Conservation (phyloP, 2,329 filamentous ascomycete genomes). For the Alternaria angustiovoidea region DNA sequence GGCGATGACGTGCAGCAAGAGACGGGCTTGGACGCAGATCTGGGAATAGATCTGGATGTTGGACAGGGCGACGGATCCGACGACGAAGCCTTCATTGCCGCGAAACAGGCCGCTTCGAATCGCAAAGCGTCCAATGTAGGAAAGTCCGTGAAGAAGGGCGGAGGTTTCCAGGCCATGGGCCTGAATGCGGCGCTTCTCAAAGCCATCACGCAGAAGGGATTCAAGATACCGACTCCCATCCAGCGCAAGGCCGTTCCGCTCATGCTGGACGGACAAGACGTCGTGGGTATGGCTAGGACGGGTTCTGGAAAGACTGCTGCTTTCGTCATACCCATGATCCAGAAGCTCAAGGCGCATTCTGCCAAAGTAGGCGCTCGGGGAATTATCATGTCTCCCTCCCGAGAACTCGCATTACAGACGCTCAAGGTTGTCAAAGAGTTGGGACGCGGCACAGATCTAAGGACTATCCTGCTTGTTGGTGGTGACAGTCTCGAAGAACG, state of each 20-base stretch:
- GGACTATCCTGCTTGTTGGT: constrained; percentile 88
- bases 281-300: constrained; percentile 99
- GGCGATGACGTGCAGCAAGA: constrained; percentile 59
- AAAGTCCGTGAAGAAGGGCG: constrained; percentile 89
- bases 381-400: constrained; percentile 87
- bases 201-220: constrained; percentile 92
- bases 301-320: constrained; percentile 98
- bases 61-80: constrained; percentile 65
- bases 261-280: constrained; percentile 87
- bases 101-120: constrained; percentile 85
- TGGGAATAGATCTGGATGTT: constrained; percentile 47
- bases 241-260: constrained; percentile 96
- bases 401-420: constrained; percentile 94
- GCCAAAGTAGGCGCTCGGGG: constrained; percentile 85
- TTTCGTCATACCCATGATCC: constrained; percentile 98
- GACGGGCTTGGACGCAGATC: constrained; percentile 45
- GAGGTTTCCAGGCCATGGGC: constrained; percentile 95
- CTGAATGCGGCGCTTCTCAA: constrained; percentile 84
- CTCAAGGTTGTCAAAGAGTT: constrained; percentile 97
- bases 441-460: constrained; percentile 86
- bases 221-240: constrained; percentile 94
- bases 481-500: constrained; percentile 94
- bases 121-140: constrained; percentile 82
- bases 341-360: constrained; percentile 88
- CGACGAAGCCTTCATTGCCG: constrained; percentile 91